These are phyloP conservation scores for Boletus pseudo-olivaceus DNA, from an alignment of 768 basidiomycete genomes.

Conservation along the genomic window DNA sequence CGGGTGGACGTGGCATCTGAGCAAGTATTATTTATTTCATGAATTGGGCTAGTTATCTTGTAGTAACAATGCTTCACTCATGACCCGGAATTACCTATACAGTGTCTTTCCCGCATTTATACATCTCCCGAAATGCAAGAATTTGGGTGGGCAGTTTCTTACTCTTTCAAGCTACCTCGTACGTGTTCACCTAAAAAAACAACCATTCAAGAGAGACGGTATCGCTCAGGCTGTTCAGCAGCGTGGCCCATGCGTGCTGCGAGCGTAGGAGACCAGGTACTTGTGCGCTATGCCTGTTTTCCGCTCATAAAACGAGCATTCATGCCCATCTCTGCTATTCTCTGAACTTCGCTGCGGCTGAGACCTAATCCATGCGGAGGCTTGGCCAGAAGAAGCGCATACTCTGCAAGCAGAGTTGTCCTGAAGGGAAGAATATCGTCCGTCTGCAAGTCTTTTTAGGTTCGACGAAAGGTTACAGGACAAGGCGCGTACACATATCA, in stretches of 20 bases:
- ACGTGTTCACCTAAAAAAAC: background rate
- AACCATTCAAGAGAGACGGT: background rate
- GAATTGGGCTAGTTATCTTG: background rate
- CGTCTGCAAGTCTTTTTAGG: conserved; percentile 46
- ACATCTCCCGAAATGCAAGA: background rate
- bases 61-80: background rate
- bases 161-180: background rate
- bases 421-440: conserved; percentile 80
- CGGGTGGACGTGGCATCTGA: conserved; percentile 76
- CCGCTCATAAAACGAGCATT: conserved; percentile 25
- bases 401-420: conserved; percentile 71
- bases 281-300: background rate
- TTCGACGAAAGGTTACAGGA: background rate
- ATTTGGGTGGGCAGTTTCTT: background rate
- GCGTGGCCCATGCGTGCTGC: background rate
- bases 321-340: conserved; percentile 62
- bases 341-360: conserved; percentile 49
- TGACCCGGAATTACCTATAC: background rate
- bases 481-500: conserved; percentile 61
- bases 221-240: background rate
- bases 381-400: conserved; percentile 71
- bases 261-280: background rate
- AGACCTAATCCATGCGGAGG: conserved; percentile 74
- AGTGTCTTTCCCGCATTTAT: background rate
- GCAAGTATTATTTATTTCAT: background rate